These are phyloP conservation scores for Pythium phragmitis DNA, from an alignment of 352 stramenopile genomes.

Conservation along the genomic window DNA sequence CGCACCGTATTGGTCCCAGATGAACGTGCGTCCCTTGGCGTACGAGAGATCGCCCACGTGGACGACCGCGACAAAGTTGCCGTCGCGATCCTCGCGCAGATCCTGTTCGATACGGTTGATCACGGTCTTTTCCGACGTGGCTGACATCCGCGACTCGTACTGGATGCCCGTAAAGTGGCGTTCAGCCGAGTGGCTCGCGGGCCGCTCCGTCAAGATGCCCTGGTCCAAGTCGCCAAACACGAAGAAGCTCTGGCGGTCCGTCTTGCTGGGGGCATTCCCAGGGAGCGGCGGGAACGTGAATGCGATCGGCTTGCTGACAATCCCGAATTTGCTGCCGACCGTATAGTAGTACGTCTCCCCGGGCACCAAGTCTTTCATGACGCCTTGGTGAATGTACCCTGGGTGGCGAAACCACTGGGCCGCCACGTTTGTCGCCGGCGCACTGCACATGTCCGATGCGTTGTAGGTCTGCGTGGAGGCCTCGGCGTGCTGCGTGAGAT, in stretches of 20 bases:
- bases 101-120: conserved; percentile 40
- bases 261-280: neutral
- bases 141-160: conserved; percentile 21
- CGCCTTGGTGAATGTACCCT: conserved; percentile 34
- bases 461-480: conserved; percentile 27
- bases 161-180: conserved; percentile 17
- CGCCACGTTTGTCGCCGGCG: conserved; percentile 17
- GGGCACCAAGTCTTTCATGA: conserved; percentile 28
- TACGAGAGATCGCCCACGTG: conserved; percentile 83
- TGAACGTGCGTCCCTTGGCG: conserved; percentile 48
- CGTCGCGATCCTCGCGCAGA: conserved; percentile 19
- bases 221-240: conserved; percentile 36
- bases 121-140: conserved; percentile 30
- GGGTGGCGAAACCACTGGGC: conserved; percentile 35
- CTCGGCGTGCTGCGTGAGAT: conserved; percentile 12
- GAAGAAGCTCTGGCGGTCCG: conserved; percentile 27
- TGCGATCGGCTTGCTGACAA: conserved; percentile 27
- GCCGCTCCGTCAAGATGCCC: conserved; percentile 15
- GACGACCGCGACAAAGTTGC: conserved; percentile 51
- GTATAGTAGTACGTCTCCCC: conserved; percentile 35
- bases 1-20: conserved; percentile 82
- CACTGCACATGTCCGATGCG: conserved; percentile 30
- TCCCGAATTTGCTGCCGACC: conserved; percentile 35
- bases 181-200: conserved; percentile 14
- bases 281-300: conserved; percentile 31